Evolutionary conservation across 2,329 filamentous ascomycete genomes (phyloP), one percentile per base, ranked within the genome.

Genomic region (Penicillium sp.): DNA sequence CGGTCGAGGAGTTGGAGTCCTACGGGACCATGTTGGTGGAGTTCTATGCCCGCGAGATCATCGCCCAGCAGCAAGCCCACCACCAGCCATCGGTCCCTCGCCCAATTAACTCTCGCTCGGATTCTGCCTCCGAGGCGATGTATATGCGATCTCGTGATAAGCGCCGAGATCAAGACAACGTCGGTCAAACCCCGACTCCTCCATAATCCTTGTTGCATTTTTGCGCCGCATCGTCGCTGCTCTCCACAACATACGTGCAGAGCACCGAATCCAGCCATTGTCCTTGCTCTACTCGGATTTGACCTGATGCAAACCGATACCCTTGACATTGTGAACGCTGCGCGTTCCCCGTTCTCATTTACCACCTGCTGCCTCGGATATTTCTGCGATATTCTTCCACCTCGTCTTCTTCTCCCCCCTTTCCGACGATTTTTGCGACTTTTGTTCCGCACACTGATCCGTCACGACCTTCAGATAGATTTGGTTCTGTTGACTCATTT

Each of bases 1-100:
- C 91, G 0, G 86, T 97, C 11, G 93, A 97, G 72, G 91, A 97
- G 62, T 81, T 98, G 50, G 93, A 98, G 69, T 89, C 90, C 0
- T 98, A 98, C 61, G 93, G 90, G 4, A 98, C 93, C 1, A 97
- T 97, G 91, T 77, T 98, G 9, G 93, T 98, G 12, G 91, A 97
- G 64, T 98, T 97, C 64, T 98, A 97, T 64, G 91, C 90, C 0
- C 80, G 91, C 46, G 93, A 98, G 67, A 85, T 96, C 12, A 81
- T 95, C 26, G 76, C 81, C 26, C 83, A 85, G 60, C 74, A 76
- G 53, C 75, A 79, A 28, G 29, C 29, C 29, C 61, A 45, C 27
- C 27, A 62, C 26, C 59, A 62, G 13, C 54, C 54, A 25, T 54
- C 49, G 12, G 43, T 59, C 3, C 56, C 63, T 36, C 51, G 56